Evolutionary conservation across 495 filamentous ascomycete genomes (phyloP), one percentile per base, ranked within the genome.

Genomic region (Acidiella bohemica): DNA sequence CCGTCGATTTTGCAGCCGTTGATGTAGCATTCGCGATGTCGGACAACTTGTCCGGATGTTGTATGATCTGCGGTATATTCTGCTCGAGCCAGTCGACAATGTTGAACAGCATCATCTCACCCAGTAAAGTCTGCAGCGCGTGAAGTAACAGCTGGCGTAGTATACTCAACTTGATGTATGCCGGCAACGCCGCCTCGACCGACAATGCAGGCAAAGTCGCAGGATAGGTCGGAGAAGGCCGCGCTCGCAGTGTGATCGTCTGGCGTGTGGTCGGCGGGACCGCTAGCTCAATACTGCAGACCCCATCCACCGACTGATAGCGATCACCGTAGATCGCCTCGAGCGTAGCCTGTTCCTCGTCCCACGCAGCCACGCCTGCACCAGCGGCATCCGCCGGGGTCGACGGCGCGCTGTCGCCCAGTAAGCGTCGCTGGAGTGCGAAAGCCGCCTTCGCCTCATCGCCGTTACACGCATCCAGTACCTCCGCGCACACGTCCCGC

Each of bases 111-210:
- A 92, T 90, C 35, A 80, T 77, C 47, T 87, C 80, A 19, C 87
- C 92, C 12, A 76, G 56, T 28, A 92, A 67, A 31, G 71, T 71
- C 22, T 73, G 66, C 35, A 67, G 59, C 1, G 86, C 77, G 58
- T 82, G 72, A 12, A 70, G 61, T 3, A 93, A 67, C 2, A 74
- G 73, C 59, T 79, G 79, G 46, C 84, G 79, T 54, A 88, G 81
- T 12, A 92, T 76, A 52, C 85, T 93, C 3, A 97, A 67, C 31
- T 84, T 80, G 46, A 96, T 93, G 50, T 96, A 92, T 6, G 88
- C 80, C 5, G 90, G 90, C n/a, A 97, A 67, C 4, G 59, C 58
- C 56, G 41, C 69, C 61, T 24, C 78, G 62, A 94, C 61, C 0
- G 76, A 71, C 25, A 96, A 65, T 9, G 87, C 64, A n/a, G 90